These are phyloP conservation scores for Monosporascus cannonballus DNA, from an alignment of 2,329 filamentous ascomycete species.

Conservation along the genomic window DNA sequence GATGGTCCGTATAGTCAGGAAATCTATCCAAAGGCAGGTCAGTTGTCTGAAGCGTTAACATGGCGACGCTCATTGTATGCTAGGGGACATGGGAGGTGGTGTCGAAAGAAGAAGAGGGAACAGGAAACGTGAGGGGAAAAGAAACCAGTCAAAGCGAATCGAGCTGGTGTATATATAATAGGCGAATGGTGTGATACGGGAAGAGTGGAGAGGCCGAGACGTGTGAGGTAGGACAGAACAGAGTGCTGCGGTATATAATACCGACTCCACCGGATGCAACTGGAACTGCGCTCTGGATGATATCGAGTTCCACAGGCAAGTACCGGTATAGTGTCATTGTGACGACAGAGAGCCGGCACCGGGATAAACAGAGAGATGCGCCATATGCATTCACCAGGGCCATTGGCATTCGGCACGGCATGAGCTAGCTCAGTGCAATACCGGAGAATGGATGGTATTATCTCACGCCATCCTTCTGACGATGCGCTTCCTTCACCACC, in stretches of 20 bases:
- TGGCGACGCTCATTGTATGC: conserved; percentile 21
- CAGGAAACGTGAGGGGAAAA: neutral
- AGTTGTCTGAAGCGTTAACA: conserved; percentile 36
- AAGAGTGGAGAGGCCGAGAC: neutral
- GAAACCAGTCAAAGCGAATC: neutral
- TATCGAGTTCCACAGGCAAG: neutral
- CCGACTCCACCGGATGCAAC: neutral
- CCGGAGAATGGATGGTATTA: conserved; percentile 10
- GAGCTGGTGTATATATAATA: neutral
- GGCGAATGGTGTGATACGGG: neutral
- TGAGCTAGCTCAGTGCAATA: conserved; percentile 5
- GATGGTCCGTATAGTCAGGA: conserved; percentile 37
- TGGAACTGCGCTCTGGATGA: neutral
- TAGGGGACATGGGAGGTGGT: neutral
- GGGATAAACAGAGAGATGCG: neutral
- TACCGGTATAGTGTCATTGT: neutral
- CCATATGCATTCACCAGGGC: neutral
- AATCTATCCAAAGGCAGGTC: conserved; percentile 37
- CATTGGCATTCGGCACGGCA: neutral
- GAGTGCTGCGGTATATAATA: neutral
- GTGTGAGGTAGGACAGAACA: neutral
- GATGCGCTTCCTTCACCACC: conserved; percentile 11
- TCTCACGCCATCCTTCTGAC: conserved; percentile 7
- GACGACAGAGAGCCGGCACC: neutral
- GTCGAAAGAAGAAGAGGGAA: neutral